phyloP scores from a whole-genome alignment of 1,284 basidiomycete genomes.

The Austroboletus rostrupii region DNA sequence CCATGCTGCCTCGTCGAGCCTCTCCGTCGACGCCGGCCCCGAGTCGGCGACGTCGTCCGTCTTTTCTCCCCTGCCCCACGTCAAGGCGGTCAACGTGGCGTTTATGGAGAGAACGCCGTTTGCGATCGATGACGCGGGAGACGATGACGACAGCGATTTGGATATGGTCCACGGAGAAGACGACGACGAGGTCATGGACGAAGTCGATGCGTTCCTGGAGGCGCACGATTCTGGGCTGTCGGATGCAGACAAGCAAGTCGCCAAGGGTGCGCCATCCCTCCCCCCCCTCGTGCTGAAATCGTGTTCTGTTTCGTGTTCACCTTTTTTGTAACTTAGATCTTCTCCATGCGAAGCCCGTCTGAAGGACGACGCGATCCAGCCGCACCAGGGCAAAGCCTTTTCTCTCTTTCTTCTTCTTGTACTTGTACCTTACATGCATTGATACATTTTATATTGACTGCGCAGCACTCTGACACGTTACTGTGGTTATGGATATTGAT shows the following conservation, averaged over 20 bases:
- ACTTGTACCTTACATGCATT: conserved; percentile 13
- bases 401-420: conserved; percentile 12
- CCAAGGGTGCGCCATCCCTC: conserved; percentile 68
- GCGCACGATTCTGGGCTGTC: conserved; percentile 84
- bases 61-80: conserved; percentile 57
- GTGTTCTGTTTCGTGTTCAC: conserved; percentile 1
- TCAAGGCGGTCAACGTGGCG: conserved; percentile 78
- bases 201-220: conserved; percentile 91
- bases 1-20: conserved; percentile 39
- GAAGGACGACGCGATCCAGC: background rate
- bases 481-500: conserved; percentile 5
- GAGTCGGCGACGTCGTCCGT: conserved; percentile 31
- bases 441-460: conserved; percentile 10
- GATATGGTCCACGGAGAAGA: conserved; percentile 63
- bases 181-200: conserved; percentile 84
- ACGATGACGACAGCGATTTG: conserved; percentile 67
- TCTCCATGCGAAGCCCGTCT: conserved; percentile 59
- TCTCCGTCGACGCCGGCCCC: conserved; percentile 35
- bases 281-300: background rate
- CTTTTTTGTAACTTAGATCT: conserved; percentile 44
- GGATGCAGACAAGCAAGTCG: conserved; percentile 81
- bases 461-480: conserved; percentile 4
- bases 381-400: background rate
- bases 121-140: conserved; percentile 85
- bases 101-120: conserved; percentile 89